Base-by-base conservation (phyloP, 2,329 filamentous ascomycete genomes). In the Trichoderma asperellum region DNA sequence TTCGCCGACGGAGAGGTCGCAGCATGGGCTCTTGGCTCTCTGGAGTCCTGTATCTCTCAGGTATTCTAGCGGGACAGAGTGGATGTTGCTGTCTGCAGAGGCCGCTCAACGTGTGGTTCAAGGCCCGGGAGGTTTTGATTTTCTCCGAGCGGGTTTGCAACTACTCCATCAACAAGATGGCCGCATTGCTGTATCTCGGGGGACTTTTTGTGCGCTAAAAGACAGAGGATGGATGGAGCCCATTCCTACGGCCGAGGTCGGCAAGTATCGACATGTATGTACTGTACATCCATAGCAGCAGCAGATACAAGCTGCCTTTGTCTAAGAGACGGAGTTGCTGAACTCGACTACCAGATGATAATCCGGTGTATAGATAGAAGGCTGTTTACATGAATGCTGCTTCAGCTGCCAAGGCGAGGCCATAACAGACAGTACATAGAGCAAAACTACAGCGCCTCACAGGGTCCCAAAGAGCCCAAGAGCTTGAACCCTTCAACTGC, bases 1-100 rank as follows among this genome's bases (percentile, higher is more conserved):
- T 35, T 49, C 16, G 68, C 68, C 63, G 64, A 67, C 34, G 21
- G 29, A 67, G 12, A n/a, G 63, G 55, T 21, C 55, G 64, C 53
- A 67, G 40, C 40, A n/a, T 43, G 40, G 40, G 40, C 40, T 43
- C 40, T 43, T 37, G 37, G 37, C 16, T n/a, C 18, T n/a, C 18
- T 43, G 18, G 40, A 10, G 6, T n/a, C 16, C 16, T 43, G 16
- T 4, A 43, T 14, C 6, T 43, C 6, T n/a, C 6, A 8, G 6
- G 7, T 5, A 8, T 43, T 43, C 16, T 11, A n/a, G n/a, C 29
- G 43, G 27, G 12, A 12, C 21, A 21, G 35, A 34, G 24, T 56
- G 49, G 35, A 21, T 55, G 24, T 40, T 43, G 37, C 35, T 12
- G n/a, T 32, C 40, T n/a, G 10, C 10, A 32, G 24, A 56, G 53